phyloP scores from a whole-genome alignment of 2,329 filamentous ascomycete genomes.

The Thermothelomyces thermophilus region DNA sequence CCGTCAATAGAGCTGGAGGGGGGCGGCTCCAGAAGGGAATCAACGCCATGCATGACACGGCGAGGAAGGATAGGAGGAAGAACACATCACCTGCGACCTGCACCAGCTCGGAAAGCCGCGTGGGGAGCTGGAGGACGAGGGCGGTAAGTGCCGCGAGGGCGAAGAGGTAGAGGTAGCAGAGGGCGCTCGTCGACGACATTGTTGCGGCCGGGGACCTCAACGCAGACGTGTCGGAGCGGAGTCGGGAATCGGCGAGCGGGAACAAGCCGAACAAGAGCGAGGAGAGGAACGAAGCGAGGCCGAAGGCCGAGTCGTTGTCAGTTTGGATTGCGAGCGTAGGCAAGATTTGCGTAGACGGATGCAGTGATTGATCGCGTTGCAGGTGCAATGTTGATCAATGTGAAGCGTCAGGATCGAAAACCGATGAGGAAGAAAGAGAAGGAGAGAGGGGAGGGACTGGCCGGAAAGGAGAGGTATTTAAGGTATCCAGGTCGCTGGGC shows the following conservation, averaged over 20 bases:
- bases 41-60: not conserved
- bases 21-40: not conserved
- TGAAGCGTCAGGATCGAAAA: not conserved
- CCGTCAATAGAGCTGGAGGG: not conserved
- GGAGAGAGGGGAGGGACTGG: not conserved
- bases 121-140: not conserved
- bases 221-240: not conserved
- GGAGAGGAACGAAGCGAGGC: not conserved
- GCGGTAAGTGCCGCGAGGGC: not conserved
- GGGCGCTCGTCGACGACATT: not conserved
- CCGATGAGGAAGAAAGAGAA: constrained; percentile 1
- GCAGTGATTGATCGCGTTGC: constrained; percentile 1
- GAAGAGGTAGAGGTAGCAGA: not conserved
- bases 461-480: not conserved
- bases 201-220: not conserved
- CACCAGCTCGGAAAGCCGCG: not conserved
- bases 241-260: not conserved
- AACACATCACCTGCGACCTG: not conserved
- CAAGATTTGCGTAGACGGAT: not conserved
- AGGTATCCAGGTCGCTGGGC: not conserved
- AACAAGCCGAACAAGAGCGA: not conserved
- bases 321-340: not conserved
- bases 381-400: constrained; percentile 1
- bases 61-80: not conserved
- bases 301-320: not conserved